Evolutionary conservation across 805 yeast genomes (phyloP).

Genomic region (Wickerhamomyces canadensis): DNA sequence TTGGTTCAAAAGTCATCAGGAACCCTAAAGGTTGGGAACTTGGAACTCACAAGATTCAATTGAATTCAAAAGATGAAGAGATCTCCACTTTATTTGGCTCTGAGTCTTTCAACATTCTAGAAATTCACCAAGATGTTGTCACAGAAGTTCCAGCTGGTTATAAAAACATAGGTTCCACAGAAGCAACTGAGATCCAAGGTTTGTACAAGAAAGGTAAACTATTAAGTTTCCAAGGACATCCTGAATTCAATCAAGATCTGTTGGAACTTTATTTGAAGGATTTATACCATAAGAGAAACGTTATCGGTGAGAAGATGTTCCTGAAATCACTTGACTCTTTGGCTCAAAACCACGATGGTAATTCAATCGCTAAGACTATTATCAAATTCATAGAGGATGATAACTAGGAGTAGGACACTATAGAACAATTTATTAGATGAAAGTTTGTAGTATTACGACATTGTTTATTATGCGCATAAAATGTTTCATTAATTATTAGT

Average conservation of each 20-base stretch:
- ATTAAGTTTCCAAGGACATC: constrained; percentile 85
- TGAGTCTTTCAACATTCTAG: constrained; percentile 36
- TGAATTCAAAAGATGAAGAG: constrained; percentile 39
- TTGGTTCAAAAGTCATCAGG: constrained; percentile 54
- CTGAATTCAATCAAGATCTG: constrained; percentile 52
- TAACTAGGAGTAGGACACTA: neutral
- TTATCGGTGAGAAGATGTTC: constrained; percentile 2
- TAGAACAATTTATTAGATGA: no score
- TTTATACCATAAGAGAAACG: constrained; percentile 1
- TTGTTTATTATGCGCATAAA: neutral
- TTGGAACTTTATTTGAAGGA: constrained; percentile 13
- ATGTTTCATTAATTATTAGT: constrained; percentile 10
- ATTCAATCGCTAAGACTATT: neutral
- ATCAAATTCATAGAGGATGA: neutral
- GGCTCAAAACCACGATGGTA: neutral
- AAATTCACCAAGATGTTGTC: constrained; percentile 57
- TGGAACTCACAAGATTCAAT: constrained; percentile 47
- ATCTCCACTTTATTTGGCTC: constrained; percentile 20
- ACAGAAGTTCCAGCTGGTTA: constrained; percentile 34
- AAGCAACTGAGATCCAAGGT: constrained; percentile 62
- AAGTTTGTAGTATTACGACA: no score
- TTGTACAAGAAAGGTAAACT: constrained; percentile 45
- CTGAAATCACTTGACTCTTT: neutral
- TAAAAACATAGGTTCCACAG: constrained; percentile 46
- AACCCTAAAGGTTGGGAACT: constrained; percentile 70